Conservation (phyloP, 257 asterid species). For the Marsdenia floribunda region DNA sequence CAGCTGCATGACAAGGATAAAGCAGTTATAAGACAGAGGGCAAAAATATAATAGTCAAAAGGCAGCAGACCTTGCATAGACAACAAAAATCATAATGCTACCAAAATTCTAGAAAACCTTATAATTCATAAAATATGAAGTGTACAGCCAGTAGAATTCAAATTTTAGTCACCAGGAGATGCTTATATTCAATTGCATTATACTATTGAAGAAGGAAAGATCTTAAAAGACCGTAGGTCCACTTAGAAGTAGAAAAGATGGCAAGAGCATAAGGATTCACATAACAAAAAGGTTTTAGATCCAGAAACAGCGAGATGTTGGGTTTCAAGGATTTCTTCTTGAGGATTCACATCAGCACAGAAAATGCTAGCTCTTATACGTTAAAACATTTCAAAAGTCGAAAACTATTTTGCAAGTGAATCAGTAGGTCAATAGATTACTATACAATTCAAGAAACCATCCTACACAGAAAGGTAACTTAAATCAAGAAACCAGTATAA, state of each 20-base stretch:
- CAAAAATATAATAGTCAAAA: background rate
- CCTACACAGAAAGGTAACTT: background rate
- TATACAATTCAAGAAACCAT: background rate
- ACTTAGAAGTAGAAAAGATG: background rate
- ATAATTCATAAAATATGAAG: background rate
- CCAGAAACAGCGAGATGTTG: no score
- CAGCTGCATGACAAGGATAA: constrained; percentile 47
- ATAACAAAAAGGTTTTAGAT: no score
- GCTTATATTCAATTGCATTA: background rate
- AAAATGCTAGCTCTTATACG: background rate
- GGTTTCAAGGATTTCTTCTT: no score
- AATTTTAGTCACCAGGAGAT: background rate
- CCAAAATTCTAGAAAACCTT: background rate
- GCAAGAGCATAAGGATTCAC: background rate
- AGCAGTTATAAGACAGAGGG: constrained; percentile 18
- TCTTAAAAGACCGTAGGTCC: background rate
- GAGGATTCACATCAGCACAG: background rate
- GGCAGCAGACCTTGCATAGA: background rate
- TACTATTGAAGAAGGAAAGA: background rate
- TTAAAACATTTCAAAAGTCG: background rate
- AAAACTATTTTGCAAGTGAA: background rate
- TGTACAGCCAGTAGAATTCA: background rate
- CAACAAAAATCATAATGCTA: background rate
- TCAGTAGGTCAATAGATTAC: background rate
- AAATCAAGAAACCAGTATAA: background rate